These are phyloP conservation scores for Candida maesae DNA, from an alignment of 805 yeast genomes.

Conservation along the genomic window DNA sequence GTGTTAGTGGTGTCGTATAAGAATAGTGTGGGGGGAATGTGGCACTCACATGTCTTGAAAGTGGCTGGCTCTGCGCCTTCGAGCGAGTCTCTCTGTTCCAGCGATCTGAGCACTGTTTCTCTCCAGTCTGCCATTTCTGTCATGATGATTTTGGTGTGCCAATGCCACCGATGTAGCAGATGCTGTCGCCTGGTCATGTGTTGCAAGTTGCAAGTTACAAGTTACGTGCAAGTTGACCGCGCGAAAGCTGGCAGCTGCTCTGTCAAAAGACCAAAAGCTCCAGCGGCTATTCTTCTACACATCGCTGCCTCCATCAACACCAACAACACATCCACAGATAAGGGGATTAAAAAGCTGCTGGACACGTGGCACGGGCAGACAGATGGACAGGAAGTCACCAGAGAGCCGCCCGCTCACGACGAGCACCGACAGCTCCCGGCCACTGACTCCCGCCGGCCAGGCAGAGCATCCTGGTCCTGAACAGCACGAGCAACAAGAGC, in stretches of 20 bases:
- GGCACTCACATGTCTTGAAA: slow-evolving; percentile 10
- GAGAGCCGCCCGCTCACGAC: not conserved
- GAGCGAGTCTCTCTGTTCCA: slow-evolving; percentile 17
- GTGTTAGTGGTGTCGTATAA: not conserved
- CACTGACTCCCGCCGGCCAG: not conserved
- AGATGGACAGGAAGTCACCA: not conserved
- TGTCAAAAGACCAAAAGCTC: too few species aligned
- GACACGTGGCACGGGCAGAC: not conserved
- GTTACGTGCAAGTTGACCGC: too few species aligned
- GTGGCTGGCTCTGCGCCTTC: slow-evolving; percentile 9
- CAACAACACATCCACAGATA: too few species aligned
- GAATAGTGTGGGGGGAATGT: not conserved
- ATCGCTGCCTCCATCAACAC: too few species aligned
- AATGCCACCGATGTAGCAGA: too few species aligned
- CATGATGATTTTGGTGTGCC: slow-evolving; percentile 1
- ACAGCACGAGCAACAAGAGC: too few species aligned
- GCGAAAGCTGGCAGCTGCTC: too few species aligned
- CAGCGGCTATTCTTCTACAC: too few species aligned
- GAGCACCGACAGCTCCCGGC: not conserved
- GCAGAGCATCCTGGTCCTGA: not conserved
- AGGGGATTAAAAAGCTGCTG: not conserved
- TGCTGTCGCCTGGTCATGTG: too few species aligned
- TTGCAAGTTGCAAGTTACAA: too few species aligned
- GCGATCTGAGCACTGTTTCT: not conserved
- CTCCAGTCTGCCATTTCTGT: slow-evolving; percentile 10